Base-by-base conservation (phyloP, 148 eudicot species). In the Fagopyrum tataricum region DNA sequence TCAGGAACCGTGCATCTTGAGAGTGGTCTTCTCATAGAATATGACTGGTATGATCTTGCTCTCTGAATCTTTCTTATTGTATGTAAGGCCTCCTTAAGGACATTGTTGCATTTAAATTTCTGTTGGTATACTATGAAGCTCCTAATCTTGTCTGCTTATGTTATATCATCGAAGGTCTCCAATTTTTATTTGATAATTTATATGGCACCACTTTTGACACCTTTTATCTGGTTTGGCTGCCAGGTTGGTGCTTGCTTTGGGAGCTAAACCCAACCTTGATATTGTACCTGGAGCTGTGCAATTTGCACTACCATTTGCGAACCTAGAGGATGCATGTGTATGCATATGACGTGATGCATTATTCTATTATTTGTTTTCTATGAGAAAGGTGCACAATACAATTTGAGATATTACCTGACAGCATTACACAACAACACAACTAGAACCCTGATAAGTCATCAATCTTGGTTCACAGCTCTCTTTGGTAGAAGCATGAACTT, bases 241-340 rank as follows among this genome's bases (percentile, higher is more conserved):
- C 87, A 95, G 99, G 99, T 86, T 95, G 96, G 99, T 95, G 77
- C 96, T 95, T 87, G 97, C 96, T 72, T 78, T 95, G 86, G 99
- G 99, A 83, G 94, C 99, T 84, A 91, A 89, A 81, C 77, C 97
- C 20, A 90, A 85, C 84, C 86, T 90, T 73, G 96, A 95, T 83
- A 66, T 78, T 70, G 96, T 87, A 68, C 94, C 99, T 1, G 99
- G 99, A 78, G 96, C 97, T 69, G 81, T 78, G 13, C 92, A 92
- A 72, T 83, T 79, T 79, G 97, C 97, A 55, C 78, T 95, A 62
- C 97, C 99, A 74, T 95, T 95, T 83, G 84, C 93, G 75, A 95
- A 92, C 74, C 82, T 90, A 68, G 96, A 90, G 77, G 97, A 95
- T 84, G 99, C 97, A 81, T 81, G 81, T 69, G 99, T 95, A 78